Evolutionary conservation across 345 rosid genomes (phyloP).

Genomic region (Salix arbutifolia): DNA sequence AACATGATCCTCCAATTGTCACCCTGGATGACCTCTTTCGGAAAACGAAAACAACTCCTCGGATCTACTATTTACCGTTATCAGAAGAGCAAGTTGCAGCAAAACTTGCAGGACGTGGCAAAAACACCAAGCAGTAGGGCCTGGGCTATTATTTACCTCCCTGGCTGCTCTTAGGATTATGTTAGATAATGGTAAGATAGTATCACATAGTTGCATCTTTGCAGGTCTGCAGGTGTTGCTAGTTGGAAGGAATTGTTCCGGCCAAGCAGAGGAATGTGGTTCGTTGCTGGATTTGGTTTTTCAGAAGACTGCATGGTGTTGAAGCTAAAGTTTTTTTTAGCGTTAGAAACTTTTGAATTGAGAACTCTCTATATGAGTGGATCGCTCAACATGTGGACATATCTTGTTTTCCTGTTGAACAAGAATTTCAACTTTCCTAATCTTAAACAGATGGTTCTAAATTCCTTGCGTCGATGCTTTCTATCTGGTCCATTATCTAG

Average conservation of each 20-base stretch:
- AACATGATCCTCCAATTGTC: conserved; percentile 77
- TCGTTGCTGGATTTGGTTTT: conserved; percentile 23
- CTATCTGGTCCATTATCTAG: not conserved
- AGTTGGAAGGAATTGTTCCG: conserved; percentile 23
- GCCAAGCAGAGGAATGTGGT: conserved; percentile 25
- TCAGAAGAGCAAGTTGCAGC: conserved; percentile 84
- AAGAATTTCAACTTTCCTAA: not conserved
- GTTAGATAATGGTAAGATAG: conserved; percentile 36
- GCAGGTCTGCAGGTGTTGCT: conserved; percentile 49
- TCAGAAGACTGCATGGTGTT: conserved; percentile 23
- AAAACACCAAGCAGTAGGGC: conserved; percentile 40
- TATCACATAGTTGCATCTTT: conserved; percentile 35
- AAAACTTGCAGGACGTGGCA: conserved; percentile 51
- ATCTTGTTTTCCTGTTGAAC: conserved; percentile 24
- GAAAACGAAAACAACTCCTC: conserved; percentile 92
- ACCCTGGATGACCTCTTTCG: conserved; percentile 90
- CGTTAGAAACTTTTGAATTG: conserved; percentile 18
- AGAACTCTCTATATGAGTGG: conserved; percentile 21
- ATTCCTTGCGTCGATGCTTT: not conserved
- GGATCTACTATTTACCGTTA: conserved; percentile 89
- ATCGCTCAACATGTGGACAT: conserved; percentile 3
- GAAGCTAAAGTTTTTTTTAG: conserved; percentile 22
- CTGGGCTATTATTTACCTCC: conserved; percentile 19
- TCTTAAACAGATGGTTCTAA: not conserved
- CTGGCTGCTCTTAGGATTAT: conserved; percentile 22